Percentiles rank a stretch among this genome's conserved stretches.
These are phyloP conservation scores for Fusarium multiceps DNA, from an alignment of 2,329 filamentous ascomycete genomes.

Conservation along the genomic window DNA sequence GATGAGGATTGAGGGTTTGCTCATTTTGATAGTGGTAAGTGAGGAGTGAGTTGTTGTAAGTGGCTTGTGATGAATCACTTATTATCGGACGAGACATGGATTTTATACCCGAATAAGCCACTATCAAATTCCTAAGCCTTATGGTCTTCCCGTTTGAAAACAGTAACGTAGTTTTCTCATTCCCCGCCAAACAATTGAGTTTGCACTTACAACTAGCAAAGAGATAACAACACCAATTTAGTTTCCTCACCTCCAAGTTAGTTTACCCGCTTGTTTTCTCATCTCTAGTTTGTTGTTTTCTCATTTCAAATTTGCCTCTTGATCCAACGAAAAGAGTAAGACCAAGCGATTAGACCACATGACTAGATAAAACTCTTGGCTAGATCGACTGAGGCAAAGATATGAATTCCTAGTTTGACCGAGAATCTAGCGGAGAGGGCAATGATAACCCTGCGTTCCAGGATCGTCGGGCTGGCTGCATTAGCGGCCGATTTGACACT, in stretches of 20 bases:
- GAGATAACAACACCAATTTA: background rate
- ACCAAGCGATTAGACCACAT: background rate
- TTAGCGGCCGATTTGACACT: constrained; percentile 35
- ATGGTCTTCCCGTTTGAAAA: background rate
- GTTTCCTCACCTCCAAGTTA: background rate
- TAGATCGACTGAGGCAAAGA: background rate
- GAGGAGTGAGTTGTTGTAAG: background rate
- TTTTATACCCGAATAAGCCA: background rate
- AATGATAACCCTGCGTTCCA: background rate
- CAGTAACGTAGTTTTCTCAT: background rate
- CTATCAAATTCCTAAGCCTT: too few relatives aligned
- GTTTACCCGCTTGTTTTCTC: background rate
- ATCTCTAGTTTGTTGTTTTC: background rate
- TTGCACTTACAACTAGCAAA: background rate
- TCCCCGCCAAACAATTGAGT: background rate
- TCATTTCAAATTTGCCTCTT: background rate
- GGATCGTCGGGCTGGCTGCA: constrained; percentile 26
- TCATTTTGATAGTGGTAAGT: constrained; percentile 32
- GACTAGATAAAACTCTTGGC: background rate
- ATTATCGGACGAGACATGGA: constrained; percentile 3
- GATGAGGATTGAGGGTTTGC: constrained; percentile 49
- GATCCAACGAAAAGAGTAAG: background rate
- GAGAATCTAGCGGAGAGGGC: background rate
- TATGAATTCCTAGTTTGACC: background rate
- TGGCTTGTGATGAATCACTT: background rate